Conservation (phyloP, 345 rosid genomes). For the Dipteronia dyeriana region DNA sequence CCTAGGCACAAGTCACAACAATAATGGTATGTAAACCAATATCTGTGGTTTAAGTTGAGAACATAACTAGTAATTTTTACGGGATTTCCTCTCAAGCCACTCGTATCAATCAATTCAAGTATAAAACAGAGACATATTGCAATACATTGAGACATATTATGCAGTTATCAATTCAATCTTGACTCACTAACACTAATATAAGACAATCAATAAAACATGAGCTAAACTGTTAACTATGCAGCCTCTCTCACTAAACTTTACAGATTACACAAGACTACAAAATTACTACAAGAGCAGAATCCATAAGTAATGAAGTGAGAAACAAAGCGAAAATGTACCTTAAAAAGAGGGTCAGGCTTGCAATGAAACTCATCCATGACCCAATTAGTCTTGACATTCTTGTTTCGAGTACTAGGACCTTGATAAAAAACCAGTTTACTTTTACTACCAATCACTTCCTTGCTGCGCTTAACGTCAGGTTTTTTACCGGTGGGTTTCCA, state of each 20-base stretch:
- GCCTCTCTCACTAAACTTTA: too few species aligned
- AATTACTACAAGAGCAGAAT: too few species aligned
- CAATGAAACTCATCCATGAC: not conserved
- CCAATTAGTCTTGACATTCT: not conserved
- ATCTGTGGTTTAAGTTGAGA: too few species aligned
- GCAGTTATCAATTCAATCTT: not conserved
- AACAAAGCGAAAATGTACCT: not conserved
- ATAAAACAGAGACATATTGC: too few species aligned
- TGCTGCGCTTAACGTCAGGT: conserved; percentile 19
- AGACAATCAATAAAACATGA: not conserved
- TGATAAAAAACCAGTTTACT: conserved; percentile 35
- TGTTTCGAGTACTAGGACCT: not conserved
- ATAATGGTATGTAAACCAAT: not conserved
- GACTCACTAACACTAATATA: not conserved
- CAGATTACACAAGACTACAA: too few species aligned
- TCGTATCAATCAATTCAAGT: too few species aligned
- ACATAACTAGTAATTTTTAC: too few species aligned
- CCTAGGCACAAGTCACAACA: not conserved
- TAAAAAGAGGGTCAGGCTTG: not conserved
- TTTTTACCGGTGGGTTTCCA: conserved; percentile 49
- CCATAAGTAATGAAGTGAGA: too few species aligned
- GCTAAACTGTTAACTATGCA: too few species aligned
- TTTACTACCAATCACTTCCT: conserved; percentile 37
- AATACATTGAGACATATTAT: too few species aligned
- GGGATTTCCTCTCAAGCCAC: too few species aligned